A percentile compares a stretch with the other conserved stretches of the same genome.
These are phyloP conservation scores for Colletotrichum musae DNA, from an alignment of 2,329 filamentous ascomycete genomes.

Conservation along the genomic window DNA sequence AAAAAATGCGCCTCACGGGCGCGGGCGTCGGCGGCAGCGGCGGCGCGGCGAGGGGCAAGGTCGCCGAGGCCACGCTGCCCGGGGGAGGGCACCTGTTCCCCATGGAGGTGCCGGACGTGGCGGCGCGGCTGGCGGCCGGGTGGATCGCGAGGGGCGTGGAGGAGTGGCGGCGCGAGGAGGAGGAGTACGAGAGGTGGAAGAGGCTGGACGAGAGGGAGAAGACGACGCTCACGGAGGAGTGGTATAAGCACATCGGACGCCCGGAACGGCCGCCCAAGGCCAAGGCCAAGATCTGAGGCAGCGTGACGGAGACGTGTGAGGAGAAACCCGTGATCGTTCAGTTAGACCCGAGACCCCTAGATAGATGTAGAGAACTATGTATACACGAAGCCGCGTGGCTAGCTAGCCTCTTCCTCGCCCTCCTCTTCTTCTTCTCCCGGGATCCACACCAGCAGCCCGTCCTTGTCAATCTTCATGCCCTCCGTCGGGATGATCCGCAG, in stretches of 20 bases:
- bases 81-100: constrained; percentile 84
- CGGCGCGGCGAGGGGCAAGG: constrained; percentile 73
- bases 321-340: no score
- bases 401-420: constrained; percentile 36
- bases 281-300: constrained; percentile 39
- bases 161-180: constrained; percentile 71
- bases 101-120: constrained; percentile 80
- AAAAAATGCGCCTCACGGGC: constrained; percentile 76
- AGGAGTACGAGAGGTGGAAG: constrained; percentile 70
- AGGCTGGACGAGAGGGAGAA: constrained; percentile 66
- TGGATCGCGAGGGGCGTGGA: constrained; percentile 72
- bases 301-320: neutral
- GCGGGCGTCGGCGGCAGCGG: constrained; percentile 77
- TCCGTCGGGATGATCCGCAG: constrained; percentile 85
- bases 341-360: neutral
- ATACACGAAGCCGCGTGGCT: constrained; percentile 20
- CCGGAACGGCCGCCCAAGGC: constrained; percentile 42
- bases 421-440: constrained; percentile 56
- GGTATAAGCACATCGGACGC: constrained; percentile 65
- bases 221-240: constrained; percentile 69
- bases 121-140: constrained; percentile 71
- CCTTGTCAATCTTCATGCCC: constrained; percentile 76
- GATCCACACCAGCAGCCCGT: constrained; percentile 75
- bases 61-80: constrained; percentile 75
- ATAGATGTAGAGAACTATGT: constrained; percentile 35